Evolutionary conservation across 345 rosid genomes (phyloP), one percentile per base, ranked within the genome.

Genomic region (Populus ilicifolia): DNA sequence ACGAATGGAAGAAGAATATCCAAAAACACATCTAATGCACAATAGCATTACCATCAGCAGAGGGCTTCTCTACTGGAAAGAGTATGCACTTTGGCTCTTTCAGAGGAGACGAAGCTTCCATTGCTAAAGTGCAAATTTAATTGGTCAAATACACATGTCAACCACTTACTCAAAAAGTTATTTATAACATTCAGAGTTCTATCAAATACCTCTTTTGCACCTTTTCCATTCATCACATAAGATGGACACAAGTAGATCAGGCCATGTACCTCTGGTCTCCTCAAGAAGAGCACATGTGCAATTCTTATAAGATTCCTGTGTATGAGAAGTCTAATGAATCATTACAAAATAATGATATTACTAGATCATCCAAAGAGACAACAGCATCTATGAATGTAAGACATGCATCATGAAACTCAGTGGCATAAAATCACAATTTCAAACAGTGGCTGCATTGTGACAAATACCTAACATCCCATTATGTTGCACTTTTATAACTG

Each of bases 171-270:
- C 75, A 71, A 79, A 67, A 66, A 44, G 52, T 61, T 67, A 66
- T 54, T 72, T 75, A 71, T 68, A 69, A 27, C 27, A 76, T 66
- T 65, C 59, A 70, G 65, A 68, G 59, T 67, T 67, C 71, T 21
- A 63, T 62, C 43, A 83, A 70, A 75, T 89, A 88, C 99, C 99
- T 90, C 88, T 87, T 88, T 94, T 96, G 89, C 99, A 96, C 82
- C 89, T 90, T 80, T 88, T 91, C 99, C 99, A 96, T 86, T 94
- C 98, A 87, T 91, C 90, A 85, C 84, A 78, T 38, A 96, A 81
- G 69, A 92, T 92, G 2, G 83, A 83, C 78, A 90, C 69, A 77
- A 96, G 88, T 71, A 89, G 84, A 88, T 96, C 99, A n/a, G 87
- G 79, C 99, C 99, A 96, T 77, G 69, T 75, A 77, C 99, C 97